Evolutionary conservation across 1,139 yeast species (phyloP).

Genomic region (Kurtzmaniella natalensis): DNA sequence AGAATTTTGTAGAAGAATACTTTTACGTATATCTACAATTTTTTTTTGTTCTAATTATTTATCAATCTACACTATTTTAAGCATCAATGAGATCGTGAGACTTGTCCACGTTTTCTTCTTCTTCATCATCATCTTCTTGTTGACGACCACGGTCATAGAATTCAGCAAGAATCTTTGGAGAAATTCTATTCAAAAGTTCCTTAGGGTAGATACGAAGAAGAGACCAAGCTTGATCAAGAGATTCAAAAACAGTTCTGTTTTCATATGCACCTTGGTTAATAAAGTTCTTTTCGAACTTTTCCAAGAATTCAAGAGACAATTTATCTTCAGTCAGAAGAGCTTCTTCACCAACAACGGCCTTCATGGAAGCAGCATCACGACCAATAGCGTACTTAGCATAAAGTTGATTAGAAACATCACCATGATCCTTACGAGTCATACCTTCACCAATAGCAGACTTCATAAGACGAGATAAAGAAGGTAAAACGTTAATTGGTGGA

Average conservation of each 20-base stretch:
- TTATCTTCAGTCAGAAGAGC: constrained; percentile 97
- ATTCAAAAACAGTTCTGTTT: constrained; percentile 88
- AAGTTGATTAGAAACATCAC: constrained; percentile 97
- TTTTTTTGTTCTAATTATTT: constrained; percentile 2
- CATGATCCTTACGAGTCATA: constrained; percentile 99
- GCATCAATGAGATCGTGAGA: constrained; percentile 50
- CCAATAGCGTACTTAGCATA: constrained; percentile 99
- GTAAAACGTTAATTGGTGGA: constrained; percentile 97
- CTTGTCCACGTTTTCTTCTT: constrained; percentile 32
- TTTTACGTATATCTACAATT: too few species aligned
- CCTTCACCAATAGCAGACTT: constrained; percentile 99
- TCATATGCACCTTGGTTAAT: constrained; percentile 96
- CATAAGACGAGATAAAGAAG: constrained; percentile 96
- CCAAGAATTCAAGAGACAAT: constrained; percentile 92
- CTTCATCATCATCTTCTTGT: constrained; percentile 54
- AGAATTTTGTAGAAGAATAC: too few species aligned
- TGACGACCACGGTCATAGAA: constrained; percentile 86
- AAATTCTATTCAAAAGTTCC: constrained; percentile 96
- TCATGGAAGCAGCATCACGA: constrained; percentile 99
- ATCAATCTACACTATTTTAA: constrained; percentile 17
- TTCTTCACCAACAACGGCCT: constrained; percentile 99
- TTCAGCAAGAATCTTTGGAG: constrained; percentile 93
- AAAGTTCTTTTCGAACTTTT: constrained; percentile 93
- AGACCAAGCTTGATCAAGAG: constrained; percentile 97
- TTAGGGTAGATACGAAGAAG: constrained; percentile 97